Conservation (phyloP, 2,329 filamentous ascomycete species). For the Monosporascus sp. region DNA sequence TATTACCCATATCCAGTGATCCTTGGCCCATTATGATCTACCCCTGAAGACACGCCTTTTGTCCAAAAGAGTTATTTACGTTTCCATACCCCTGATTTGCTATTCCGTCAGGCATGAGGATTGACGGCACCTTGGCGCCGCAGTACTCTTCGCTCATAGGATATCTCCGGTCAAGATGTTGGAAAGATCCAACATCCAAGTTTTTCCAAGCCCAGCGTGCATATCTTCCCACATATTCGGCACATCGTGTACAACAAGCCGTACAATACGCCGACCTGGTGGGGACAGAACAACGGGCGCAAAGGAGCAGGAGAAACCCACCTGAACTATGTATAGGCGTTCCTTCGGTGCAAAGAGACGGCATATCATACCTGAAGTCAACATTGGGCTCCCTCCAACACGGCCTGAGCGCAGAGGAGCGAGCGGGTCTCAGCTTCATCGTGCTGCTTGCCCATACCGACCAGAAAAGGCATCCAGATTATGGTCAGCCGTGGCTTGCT, state of each 20-base stretch:
- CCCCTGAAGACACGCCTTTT: background rate
- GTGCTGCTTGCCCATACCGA: slow-evolving; percentile 21
- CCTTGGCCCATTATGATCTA: background rate
- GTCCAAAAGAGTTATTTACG: background rate
- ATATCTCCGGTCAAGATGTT: slow-evolving; percentile 13
- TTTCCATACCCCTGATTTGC: background rate
- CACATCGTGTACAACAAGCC: slow-evolving; percentile 14
- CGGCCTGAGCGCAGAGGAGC: slow-evolving; percentile 10
- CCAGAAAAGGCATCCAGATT: slow-evolving; percentile 13
- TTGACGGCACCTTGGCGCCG: background rate
- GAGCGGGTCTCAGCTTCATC: slow-evolving; percentile 12
- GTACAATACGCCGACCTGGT: slow-evolving; percentile 7
- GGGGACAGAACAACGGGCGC: background rate
- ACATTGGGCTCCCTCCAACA: slow-evolving; percentile 18
- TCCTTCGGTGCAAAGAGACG: slow-evolving; percentile 13
- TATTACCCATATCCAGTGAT: background rate
- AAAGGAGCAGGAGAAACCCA: background rate
- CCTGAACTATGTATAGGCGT: slow-evolving; percentile 19
- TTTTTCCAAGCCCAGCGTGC: slow-evolving; percentile 17
- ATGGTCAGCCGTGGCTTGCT: slow-evolving; percentile 13
- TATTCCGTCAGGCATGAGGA: background rate
- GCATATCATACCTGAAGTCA: slow-evolving; percentile 17
- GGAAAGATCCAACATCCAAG: slow-evolving; percentile 17
- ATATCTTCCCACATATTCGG: slow-evolving; percentile 12
- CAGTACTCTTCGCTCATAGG: slow-evolving; percentile 14